A percentile compares a stretch with the other conserved stretches of the same genome.
Conservation (phyloP, 2,329 filamentous ascomycete genomes). For the Neonectria punicea region DNA sequence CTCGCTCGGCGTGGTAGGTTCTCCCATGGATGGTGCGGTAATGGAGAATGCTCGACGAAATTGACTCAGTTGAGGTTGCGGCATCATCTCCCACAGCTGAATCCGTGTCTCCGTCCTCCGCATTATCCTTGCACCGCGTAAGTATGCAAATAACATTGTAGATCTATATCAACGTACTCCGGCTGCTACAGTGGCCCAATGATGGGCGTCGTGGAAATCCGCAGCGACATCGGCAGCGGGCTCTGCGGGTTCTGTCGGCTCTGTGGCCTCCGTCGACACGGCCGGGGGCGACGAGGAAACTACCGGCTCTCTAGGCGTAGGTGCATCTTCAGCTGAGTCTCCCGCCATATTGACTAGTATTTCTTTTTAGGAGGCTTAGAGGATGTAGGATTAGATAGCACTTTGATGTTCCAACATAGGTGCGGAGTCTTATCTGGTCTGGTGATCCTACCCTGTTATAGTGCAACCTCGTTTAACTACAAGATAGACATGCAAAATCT, state of each 20-base stretch:
- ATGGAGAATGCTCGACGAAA: conserved; percentile 36
- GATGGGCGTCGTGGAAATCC: neutral
- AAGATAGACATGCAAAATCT: neutral
- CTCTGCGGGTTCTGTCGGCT: neutral
- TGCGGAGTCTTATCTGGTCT: neutral
- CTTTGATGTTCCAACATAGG: neutral
- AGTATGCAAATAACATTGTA: neutral
- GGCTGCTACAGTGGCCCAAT: neutral
- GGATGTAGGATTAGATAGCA: neutral
- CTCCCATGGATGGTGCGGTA: conserved; percentile 38
- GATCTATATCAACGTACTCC: neutral
- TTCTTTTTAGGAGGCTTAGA: neutral
- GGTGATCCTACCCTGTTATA: neutral
- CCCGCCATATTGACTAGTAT: neutral
- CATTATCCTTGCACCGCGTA: neutral
- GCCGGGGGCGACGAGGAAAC: neutral
- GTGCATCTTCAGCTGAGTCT: neutral
- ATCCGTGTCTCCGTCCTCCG: conserved; percentile 20
- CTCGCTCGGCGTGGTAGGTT: conserved; percentile 37
- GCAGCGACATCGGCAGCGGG: neutral
- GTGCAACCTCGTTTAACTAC: neutral
- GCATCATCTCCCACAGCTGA: conserved; percentile 30
- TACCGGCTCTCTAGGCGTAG: neutral
- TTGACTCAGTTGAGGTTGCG: conserved; percentile 36
- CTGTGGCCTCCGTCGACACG: too few relatives aligned